Conservation (phyloP, 2,329 filamentous ascomycete species). For the Lecanosticta acicola region DNA sequence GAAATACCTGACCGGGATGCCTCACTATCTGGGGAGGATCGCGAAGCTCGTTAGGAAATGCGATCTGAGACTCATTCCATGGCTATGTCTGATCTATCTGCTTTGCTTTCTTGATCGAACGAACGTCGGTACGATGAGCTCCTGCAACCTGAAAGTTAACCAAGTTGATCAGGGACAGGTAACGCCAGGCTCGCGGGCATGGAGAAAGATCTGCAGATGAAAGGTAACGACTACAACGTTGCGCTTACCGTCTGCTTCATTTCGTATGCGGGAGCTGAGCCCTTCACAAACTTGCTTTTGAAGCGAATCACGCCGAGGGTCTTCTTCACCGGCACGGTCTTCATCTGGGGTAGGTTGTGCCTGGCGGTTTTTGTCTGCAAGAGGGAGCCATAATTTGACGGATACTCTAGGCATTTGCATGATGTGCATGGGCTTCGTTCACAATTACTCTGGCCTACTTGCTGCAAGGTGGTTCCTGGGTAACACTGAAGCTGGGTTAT, state of each 20-base stretch:
- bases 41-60: slow-evolving; percentile 46
- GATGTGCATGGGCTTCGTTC: slow-evolving; percentile 22
- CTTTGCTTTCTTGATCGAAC: slow-evolving; percentile 71
- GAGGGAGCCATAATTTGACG: background rate
- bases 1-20: too few relatives aligned
- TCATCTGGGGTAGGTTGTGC: slow-evolving; percentile 56
- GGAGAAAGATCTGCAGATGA: slow-evolving; percentile 56
- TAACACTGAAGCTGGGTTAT: slow-evolving; percentile 23
- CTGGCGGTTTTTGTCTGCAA: background rate
- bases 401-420: slow-evolving; percentile 6
- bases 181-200: slow-evolving; percentile 59
- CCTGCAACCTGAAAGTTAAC: slow-evolving; percentile 5
- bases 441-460: slow-evolving; percentile 27
- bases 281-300: slow-evolving; percentile 70
- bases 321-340: slow-evolving; percentile 72
- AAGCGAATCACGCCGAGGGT: slow-evolving; percentile 69
- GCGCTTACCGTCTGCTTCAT: slow-evolving; percentile 81
- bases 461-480: slow-evolving; percentile 30
- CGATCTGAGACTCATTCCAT: slow-evolving; percentile 49
- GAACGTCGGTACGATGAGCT: slow-evolving; percentile 60
- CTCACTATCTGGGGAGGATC: too few relatives aligned
- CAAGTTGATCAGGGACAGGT: slow-evolving; percentile 30
- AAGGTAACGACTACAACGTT: slow-evolving; percentile 62
- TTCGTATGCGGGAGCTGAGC: slow-evolving; percentile 75
- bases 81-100: slow-evolving; percentile 52